phyloP scores from a whole-genome alignment of 2,329 filamentous ascomycete genomes.

The Xylaria sp. region DNA sequence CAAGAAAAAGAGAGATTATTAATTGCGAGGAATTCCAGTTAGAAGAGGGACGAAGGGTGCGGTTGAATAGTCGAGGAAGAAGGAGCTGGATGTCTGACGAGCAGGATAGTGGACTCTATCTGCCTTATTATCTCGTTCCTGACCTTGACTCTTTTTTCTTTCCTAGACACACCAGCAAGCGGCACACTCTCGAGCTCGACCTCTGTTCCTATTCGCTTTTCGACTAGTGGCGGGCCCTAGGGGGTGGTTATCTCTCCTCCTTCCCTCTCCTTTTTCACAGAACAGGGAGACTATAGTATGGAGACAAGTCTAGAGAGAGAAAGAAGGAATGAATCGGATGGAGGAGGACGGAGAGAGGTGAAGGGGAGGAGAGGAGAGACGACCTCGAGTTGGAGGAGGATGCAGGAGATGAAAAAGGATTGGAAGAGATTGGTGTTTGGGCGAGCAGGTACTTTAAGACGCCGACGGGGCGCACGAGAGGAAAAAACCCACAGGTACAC shows the following conservation, averaged over 20 bases:
- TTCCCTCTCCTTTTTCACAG: constrained; percentile 42
- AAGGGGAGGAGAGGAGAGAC: constrained; percentile 41
- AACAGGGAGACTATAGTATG: constrained; percentile 51
- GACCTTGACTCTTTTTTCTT: constrained; percentile 23
- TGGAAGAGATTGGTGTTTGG: constrained; percentile 54
- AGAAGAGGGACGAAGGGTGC: constrained; percentile 27
- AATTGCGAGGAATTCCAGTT: constrained; percentile 42
- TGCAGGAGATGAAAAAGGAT: constrained; percentile 60
- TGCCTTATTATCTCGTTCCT: constrained; percentile 29
- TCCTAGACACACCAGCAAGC: constrained; percentile 22
- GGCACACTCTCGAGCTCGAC: constrained; percentile 33
- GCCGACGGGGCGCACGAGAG: constrained; percentile 25
- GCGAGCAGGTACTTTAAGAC: constrained; percentile 51
- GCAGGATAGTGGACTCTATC: constrained; percentile 33
- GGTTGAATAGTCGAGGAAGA: constrained; percentile 34
- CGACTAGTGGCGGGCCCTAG: constrained; percentile 35
- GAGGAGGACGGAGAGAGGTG: constrained; percentile 42
- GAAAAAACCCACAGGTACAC: constrained; percentile 18
- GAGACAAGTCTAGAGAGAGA: constrained; percentile 46
- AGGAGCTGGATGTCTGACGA: constrained; percentile 36
- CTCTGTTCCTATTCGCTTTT: constrained; percentile 30
- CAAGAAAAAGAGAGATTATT: constrained; percentile 30
- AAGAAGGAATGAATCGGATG: constrained; percentile 61
- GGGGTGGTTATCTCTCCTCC: constrained; percentile 42
- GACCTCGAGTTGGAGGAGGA: constrained; percentile 60